Conservation (phyloP, 2,329 filamentous ascomycete species). For the Colletotrichum sojae region DNA sequence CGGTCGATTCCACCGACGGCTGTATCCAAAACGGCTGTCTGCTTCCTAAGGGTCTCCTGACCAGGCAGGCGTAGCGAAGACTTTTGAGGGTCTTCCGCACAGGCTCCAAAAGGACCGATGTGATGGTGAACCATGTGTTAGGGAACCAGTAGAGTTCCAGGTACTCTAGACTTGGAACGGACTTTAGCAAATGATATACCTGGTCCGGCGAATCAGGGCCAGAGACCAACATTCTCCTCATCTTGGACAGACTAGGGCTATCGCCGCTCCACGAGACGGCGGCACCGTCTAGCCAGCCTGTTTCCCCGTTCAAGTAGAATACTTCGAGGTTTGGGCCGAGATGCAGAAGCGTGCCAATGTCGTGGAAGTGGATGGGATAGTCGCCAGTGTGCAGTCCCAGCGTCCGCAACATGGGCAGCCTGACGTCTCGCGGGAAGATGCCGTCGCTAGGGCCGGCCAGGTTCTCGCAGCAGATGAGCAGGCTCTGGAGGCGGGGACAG, state of each 20-base stretch:
- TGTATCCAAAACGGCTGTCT: neutral
- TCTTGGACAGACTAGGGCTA: neutral
- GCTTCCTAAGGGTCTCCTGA: neutral
- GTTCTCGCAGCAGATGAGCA: slow-evolving; percentile 5
- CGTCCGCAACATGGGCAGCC: neutral
- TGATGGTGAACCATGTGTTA: neutral
- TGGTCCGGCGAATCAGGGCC: neutral
- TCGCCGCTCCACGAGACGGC: neutral
- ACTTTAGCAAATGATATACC: neutral
- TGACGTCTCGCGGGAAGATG: neutral
- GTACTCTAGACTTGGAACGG: neutral
- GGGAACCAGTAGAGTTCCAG: neutral
- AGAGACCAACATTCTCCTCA: neutral
- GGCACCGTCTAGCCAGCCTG: neutral
- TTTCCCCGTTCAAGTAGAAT: neutral
- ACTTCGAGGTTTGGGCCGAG: neutral
- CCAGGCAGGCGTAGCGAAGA: neutral
- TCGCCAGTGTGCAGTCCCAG: neutral
- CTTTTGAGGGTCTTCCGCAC: neutral
- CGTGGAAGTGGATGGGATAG: neutral
- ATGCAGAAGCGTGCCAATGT: neutral
- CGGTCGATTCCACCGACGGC: neutral
- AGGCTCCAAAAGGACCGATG: neutral
- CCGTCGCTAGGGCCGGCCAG: neutral
- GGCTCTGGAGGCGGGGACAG: slow-evolving; percentile 3